A percentile compares a stretch with the other conserved stretches of the same genome.
Evolutionary conservation across 73 alveolate species (phyloP).

Genomic region (Stentor coeruleus): DNA sequence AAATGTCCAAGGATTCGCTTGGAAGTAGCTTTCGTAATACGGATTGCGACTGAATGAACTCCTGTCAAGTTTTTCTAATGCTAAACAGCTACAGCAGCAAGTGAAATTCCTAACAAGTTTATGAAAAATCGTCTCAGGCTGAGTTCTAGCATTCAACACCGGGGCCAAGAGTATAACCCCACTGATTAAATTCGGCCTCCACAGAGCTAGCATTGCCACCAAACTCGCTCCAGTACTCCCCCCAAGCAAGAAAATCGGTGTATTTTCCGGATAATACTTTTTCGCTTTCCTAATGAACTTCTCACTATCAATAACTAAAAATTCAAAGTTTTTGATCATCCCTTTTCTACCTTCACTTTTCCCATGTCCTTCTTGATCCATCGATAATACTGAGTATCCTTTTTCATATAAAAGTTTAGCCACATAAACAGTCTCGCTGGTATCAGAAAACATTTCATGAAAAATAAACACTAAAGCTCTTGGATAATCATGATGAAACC

Average conservation of each 20-base stretch:
- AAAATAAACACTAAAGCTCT: constrained; percentile 9
- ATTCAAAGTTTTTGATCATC: neutral
- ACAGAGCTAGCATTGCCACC: neutral
- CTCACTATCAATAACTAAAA: neutral
- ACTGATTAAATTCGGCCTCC: neutral
- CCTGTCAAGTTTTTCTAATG: too few species aligned
- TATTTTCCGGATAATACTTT: neutral
- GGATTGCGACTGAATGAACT: neutral
- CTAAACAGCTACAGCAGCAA: too few species aligned
- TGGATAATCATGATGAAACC: constrained; percentile 22
- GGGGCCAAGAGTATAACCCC: constrained; percentile 23
- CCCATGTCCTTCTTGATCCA: constrained; percentile 24
- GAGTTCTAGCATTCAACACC: neutral
- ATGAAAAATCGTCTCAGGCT: neutral
- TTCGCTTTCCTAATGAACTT: neutral
- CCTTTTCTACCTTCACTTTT: constrained; percentile 19
- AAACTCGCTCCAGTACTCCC: constrained; percentile 16
- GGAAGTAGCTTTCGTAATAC: neutral
- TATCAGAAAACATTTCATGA: constrained; percentile 1
- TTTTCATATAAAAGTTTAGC: neutral
- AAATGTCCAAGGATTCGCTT: neutral
- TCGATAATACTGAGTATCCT: neutral
- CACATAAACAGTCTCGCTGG: neutral
- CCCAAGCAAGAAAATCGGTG: constrained; percentile 20
- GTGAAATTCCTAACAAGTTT: neutral